Percentiles rank a stretch among this genome's conserved stretches.
Conservation (phyloP, 129 eudicot genomes). For the Arctium lappa region DNA sequence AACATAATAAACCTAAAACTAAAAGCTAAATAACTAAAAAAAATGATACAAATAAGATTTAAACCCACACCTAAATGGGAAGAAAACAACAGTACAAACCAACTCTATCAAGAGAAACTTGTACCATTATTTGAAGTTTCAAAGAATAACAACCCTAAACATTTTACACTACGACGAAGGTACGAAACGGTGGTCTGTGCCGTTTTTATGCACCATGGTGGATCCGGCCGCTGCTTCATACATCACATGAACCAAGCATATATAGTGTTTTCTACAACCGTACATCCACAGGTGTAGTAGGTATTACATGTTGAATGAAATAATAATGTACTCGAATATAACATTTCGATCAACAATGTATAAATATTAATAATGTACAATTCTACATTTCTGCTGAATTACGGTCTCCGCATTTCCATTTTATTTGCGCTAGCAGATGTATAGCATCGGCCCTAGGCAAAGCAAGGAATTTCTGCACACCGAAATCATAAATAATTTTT, state of each 20-base stretch:
- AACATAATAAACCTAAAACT: too few relatives aligned
- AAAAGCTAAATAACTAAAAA: too few relatives aligned
- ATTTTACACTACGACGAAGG: too few relatives aligned
- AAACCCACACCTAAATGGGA: too few relatives aligned
- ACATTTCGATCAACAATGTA: not conserved
- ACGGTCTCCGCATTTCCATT: constrained; percentile 90
- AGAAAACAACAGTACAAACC: not conserved
- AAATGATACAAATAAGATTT: too few relatives aligned
- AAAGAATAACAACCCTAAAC: not conserved
- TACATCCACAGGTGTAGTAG: not conserved
- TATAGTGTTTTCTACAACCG: not conserved
- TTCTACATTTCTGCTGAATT: constrained; percentile 65
- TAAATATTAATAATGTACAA: constrained; percentile 7
- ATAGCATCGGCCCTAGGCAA: constrained; percentile 97
- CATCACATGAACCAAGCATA: not conserved
- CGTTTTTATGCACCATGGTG: too few relatives aligned
- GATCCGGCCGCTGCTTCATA: not conserved
- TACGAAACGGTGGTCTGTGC: not conserved
- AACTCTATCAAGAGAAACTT: not conserved
- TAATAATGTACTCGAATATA: constrained; percentile 22
- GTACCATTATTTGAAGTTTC: too few relatives aligned
- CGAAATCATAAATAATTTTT: not conserved
- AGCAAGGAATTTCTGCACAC: constrained; percentile 90
- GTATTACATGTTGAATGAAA: constrained; percentile 23
- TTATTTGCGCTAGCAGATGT: constrained; percentile 80